Base-by-base conservation (phyloP, 2,329 filamentous ascomycete species). In the Colletotrichum sp. region DNA sequence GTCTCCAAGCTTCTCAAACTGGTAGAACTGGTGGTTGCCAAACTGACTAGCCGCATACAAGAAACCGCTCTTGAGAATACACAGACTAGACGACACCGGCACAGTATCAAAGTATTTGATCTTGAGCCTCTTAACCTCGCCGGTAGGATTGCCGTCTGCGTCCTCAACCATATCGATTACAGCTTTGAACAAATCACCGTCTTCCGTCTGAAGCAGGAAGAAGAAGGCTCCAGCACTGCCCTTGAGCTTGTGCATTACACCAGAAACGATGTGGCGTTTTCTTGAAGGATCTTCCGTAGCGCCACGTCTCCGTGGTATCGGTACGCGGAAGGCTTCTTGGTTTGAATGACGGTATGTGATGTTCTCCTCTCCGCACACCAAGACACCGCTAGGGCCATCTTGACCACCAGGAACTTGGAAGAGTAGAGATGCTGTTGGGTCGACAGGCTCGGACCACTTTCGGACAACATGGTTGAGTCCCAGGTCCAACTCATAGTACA, bases 51-150 rank as follows among this genome's bases (percentile, higher is more conserved):
- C 95, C 69, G 96, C 94, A 81, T 97, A 99, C 13, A 99, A 90
- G 82, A 98, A 99, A 32, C 97, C 98, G 79, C 96, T 98, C 86
- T 98, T 98, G 79, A 99, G 86, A 79, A 99, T 98, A 83, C 96
- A 95, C 60, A 99, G 90, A 82, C 92, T 98, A 0, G 95, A 93
- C 1, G 96, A 95, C 49, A 98, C 89, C 0, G 98, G 96, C 5
- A 98, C 94, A 0, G 97, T 99, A 81, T 99, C 97, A 80, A 99
- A 99, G 85, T 99, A 99, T 84, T 98, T 98, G 86, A 99, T 95
- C 84, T 95, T 97, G 74, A 99, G 88, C 75, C 93, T 90, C 80
- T 91, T 92, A 3, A 99, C 96, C 81, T 97, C 95, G 34, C 94
- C 94, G 1, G 95, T 96, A 1, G 93, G 89, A 76, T 95, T 93